Evolutionary conservation across 176 grass and related monocot species (phyloP), one percentile per base, ranked within the genome.

Genomic region (Lolium multiflorum): DNA sequence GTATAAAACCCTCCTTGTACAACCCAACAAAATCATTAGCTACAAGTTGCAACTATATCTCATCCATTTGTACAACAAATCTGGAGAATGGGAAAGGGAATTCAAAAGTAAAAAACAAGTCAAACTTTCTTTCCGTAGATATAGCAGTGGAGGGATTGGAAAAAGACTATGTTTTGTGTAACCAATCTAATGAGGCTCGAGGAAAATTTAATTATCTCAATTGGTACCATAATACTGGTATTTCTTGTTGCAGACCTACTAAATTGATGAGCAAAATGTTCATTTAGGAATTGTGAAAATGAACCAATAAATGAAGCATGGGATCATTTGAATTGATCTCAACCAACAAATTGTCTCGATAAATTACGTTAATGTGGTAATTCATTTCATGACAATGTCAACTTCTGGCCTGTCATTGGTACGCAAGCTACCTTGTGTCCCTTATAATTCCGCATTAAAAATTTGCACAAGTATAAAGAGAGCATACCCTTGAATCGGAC

Each of bases 171-270:
- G 94, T 92, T 90, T 94, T 88, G 1, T 87, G 90, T 74, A 81
- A 92, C 88, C 92, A 97, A 81, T 97, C 90, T 72, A 92, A 88
- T 16, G 83, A 97, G 63, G 86, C 95, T 68, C 86, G 78, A 87
- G 89, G 82, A 4, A 86, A 81, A 57, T 88, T 62, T 81, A 91
- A 82, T 91, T 94, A 90, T 31, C 58, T 94, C 51, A 97, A 83
- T 94, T 92, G 46, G 90, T 92, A 65, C 90, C 84, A 39, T 92
- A 88, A 54, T 97, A 94, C 39, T 94, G 71, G 55, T 94, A 72
- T 91, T 97, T 97, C 95, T 92, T 94, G 88, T 89, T 97, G 38
- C 87, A 88, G 52, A 94, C 92, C 92, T 97, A 44, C 66, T 52
- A 76, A 80, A 18, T 61, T 78, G 20, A 87, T 59, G 75, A 48